Percentiles rank a stretch among this genome's conserved stretches.
Evolutionary conservation across 2,329 filamentous ascomycete genomes (phyloP).

Genomic region (Dothiorella sarmentorum): DNA sequence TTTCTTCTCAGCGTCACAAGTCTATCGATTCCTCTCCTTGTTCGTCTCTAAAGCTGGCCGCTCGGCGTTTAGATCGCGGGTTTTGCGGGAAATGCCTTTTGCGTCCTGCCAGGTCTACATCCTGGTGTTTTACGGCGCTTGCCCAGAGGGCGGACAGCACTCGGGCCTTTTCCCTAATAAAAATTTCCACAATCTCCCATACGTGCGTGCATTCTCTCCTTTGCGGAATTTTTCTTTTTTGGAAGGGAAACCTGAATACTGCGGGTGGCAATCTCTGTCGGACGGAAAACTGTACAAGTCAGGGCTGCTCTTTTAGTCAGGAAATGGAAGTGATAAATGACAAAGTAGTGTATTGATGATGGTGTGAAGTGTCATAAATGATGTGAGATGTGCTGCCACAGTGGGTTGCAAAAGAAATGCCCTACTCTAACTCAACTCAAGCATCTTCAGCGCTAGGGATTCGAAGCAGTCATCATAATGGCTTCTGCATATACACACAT

Average conservation of each 20-base stretch:
- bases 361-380: background rate
- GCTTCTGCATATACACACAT: too few species aligned
- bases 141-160: background rate
- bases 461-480: too few species aligned
- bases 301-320: background rate
- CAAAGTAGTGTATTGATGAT: too few species aligned
- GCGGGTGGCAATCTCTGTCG: conserved; percentile 4
- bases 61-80: conserved; percentile 6
- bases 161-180: background rate
- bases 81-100: background rate
- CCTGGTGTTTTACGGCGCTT: background rate
- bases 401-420: too few species aligned
- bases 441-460: too few species aligned
- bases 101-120: background rate
- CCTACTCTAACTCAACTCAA: too few species aligned
- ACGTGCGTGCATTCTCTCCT: conserved; percentile 12
- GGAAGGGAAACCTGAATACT: conserved; percentile 1
- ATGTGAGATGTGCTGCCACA: background rate
- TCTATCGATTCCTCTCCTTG: conserved; percentile 5
- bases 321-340: too few species aligned
- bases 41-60: background rate
- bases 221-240: conserved; percentile 9
- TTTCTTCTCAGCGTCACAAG: conserved; percentile 12
- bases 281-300: background rate
- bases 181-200: conserved; percentile 2